Base-by-base conservation (phyloP, 2,329 filamentous ascomycete genomes). In the Penicillium griseofulvum region DNA sequence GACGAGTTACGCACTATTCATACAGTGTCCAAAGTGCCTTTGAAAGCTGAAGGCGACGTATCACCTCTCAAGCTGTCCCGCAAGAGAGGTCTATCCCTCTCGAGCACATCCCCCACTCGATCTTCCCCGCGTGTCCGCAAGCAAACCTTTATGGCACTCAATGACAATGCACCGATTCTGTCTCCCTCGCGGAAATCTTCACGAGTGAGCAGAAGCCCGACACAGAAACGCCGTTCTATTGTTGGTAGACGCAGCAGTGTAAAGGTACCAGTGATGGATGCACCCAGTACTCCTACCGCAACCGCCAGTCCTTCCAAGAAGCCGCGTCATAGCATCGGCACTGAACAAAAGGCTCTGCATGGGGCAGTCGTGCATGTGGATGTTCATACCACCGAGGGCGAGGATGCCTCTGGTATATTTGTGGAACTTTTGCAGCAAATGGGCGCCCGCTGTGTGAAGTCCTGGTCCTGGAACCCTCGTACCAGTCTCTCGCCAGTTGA, bases 281-380 rank as follows among this genome's bases (percentile, higher is more conserved):
- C 57, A 7, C 47, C 57, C 3, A 58, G 51, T 39, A 52, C 60
- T 5, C 55, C 63, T 6, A 55, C 57, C 22, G 55, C 61, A 14
- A 57, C 63, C 12, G 55, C 65, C 11, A 70, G 65, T 29, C 66
- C 69, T 17, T 49, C 55, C 2, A 74, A 71, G 41, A 64, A 68
- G 12, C 64, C 71, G 37, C 65, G 63, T 7, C 65, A 62, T 22
- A 66, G 62, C 29, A 55, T 58, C 2, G 54, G 57, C 10, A 56
- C 65, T 9, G 60, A 65, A 22, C 57, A 68, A 24, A 65, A 68
- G 12, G 68, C 89, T 4, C 79, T 93, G 3, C 80, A 82, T 19
- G 91, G 90, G 1, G 88, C 86, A 16, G 83, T 91, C 3, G 88
- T 94, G 5, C 91, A 87, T 68, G 89, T 94, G 2, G 91, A 96